Evolutionary conservation across 768 basidiomycete genomes (phyloP), one percentile per base, ranked within the genome.

Genomic region (Glaciozyma martinii): DNA sequence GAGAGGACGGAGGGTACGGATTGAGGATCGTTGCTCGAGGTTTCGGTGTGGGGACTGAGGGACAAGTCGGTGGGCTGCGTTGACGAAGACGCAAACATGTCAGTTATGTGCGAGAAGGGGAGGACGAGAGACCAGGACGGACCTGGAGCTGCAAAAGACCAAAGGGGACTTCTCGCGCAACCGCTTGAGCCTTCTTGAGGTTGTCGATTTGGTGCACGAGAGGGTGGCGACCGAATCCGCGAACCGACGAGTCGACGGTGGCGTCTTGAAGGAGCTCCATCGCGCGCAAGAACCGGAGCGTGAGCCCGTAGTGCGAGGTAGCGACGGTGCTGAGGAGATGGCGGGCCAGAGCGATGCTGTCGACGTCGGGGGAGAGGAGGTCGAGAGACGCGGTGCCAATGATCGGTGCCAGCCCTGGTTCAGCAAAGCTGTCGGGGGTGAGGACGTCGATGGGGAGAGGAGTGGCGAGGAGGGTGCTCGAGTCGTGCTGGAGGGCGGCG

Each of bases 91-190:
- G 30, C 27, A 25, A 10, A 7, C 10, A 49, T 10, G 9, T 47
- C 46, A 75, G 81, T 79, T 77, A 82, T 76, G 54, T 82, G 80
- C 83, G 84, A 75, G 73, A 76, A 61, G 23, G 2, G 5, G 50
- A 50, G 71, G 52, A 50, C 46, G 30, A 29, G 55, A 55, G 65
- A 63, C 66, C 37, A 66, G 73, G 60, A 76, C 80, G 74, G 67
- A 83, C 82, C 81, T 82, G 81, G 54, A 74, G 67, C 25, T 74
- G 68, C 65, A 81, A 68, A 69, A 80, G 78, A 64, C 71, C 75
- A 63, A 74, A 72, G 62, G 80, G 76, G 42, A 78, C 70, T 70
- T 74, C 76, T 72, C 74, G 74, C 57, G 71, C 67, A 30, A 60
- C 27, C 61, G 71, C 71, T 64, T 73, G 71, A 19, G 53, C 71